Evolutionary conservation across 2,329 filamentous ascomycete genomes (phyloP), one percentile per base, ranked within the genome.

Genomic region (Ascocoryne sarcoides): DNA sequence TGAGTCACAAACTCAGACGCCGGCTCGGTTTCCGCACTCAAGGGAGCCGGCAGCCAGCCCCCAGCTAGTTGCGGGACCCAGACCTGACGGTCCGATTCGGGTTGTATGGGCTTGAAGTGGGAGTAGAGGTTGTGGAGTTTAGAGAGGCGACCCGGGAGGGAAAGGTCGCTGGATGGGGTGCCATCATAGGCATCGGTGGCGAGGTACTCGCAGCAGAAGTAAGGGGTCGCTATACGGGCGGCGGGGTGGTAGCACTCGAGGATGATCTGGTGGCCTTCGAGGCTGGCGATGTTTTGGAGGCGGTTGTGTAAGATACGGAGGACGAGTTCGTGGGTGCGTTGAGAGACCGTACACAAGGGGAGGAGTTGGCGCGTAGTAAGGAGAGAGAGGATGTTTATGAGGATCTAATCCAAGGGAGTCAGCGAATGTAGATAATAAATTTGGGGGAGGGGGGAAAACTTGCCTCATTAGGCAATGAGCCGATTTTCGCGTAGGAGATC

Each of bases 171-270:
- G 2, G 36, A 15, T 14, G 36, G 32, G 10, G n/a, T n/a, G 7
- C 7, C 7, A 12, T 26, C 23, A 12, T 26, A 26, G 23, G 23
- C 7, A 17, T 43, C 40, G 4, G 79, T 85, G 20, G 73, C 75
- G 7, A 80, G 65, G 46, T 82, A 82, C 32, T 75, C 68, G 60
- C 84, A 89, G 56, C 72, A 71, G n/a, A 87, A 69, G 40, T 78
- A 79, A 0, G 83, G 81, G 14, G 82, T 79, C 5, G 73, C 78
- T 36, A 82, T 66, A 58, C 79, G 80, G 19, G 72, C 77, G 47
- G 70, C 75, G 0, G 84, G 85, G 47, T 82, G 83, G 54, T 84
- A 88, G 59, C 82, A 85, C 63, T 90, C 83, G 32, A 92, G 73
- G 23, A 88, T 75, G 28, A 90, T 63, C 12, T 26, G 23, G 12